Percentiles rank a stretch among this genome's conserved stretches.
phyloP scores from a whole-genome alignment of 148 eudicot genomes.

The Diospyros kaki region DNA sequence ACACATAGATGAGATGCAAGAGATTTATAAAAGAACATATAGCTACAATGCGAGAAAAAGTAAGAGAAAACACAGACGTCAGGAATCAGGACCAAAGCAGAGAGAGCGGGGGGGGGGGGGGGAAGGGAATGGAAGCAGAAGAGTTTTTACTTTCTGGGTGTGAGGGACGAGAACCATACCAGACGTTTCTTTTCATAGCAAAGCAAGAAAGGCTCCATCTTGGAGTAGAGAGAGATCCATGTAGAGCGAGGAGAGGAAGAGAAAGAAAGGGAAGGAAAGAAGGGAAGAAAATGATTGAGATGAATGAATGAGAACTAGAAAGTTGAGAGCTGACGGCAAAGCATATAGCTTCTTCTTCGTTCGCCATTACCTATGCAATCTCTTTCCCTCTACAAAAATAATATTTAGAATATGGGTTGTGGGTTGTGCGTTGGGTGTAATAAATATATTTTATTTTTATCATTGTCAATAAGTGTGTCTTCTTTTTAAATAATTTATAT shows the following conservation, averaged over 20 bases:
- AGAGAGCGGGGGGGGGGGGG: neutral
- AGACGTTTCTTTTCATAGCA: neutral
- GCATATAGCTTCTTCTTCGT: too few species aligned
- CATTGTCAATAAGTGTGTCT: too few species aligned
- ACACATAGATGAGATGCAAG: neutral
- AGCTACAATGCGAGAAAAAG: too few species aligned
- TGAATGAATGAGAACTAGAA: neutral
- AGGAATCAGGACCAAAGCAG: neutral
- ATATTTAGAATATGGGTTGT: too few species aligned
- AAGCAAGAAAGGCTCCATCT: constrained; percentile 9
- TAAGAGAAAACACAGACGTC: neutral
- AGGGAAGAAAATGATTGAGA: neutral
- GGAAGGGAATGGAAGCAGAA: too few species aligned
- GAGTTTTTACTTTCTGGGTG: neutral
- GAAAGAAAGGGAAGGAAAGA: constrained; percentile 1
- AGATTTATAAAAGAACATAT: neutral
- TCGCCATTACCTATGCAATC: too few species aligned
- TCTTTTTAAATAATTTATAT: too few species aligned
- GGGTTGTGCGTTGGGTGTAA: too few species aligned
- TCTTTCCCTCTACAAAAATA: too few species aligned
- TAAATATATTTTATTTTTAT: too few species aligned
- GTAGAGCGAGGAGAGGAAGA: constrained; percentile 19
- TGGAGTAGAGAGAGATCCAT: constrained; percentile 12
- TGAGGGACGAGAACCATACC: constrained; percentile 7
- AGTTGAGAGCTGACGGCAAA: too few species aligned